Conservation (phyloP, 176 grass and related monocot genomes). For the Hsuehochloa calcarea region DNA sequence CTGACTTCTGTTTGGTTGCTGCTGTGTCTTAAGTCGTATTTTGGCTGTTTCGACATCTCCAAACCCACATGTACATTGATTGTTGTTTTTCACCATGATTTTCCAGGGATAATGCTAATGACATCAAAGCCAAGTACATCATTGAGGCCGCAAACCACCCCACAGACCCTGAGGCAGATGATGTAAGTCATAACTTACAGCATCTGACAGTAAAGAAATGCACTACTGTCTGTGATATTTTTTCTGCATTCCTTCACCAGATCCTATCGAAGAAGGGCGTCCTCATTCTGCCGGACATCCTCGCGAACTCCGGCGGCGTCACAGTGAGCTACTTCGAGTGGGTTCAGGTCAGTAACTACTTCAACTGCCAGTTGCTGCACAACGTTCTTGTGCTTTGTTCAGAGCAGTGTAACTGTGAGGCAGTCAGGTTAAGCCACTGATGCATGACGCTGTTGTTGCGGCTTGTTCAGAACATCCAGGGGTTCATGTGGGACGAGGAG, state of each 20-base stretch:
- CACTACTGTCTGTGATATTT: background rate
- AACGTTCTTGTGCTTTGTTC: background rate
- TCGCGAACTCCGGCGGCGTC: slow-evolving; percentile 76
- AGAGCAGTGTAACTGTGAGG: background rate
- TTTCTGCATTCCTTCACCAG: slow-evolving; percentile 35
- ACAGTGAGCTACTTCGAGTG: slow-evolving; percentile 98
- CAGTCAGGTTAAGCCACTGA: background rate
- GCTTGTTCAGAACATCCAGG: slow-evolving; percentile 82
- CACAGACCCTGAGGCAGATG: slow-evolving; percentile 88
- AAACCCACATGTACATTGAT: background rate
- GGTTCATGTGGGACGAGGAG: slow-evolving; percentile 96
- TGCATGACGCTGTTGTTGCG: background rate
- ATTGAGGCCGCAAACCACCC: slow-evolving; percentile 99
- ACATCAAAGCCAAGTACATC: slow-evolving; percentile 91
- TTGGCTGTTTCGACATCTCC: background rate
- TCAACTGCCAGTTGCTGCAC: background rate
- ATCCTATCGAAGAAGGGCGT: slow-evolving; percentile 95
- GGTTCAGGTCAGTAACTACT: slow-evolving; percentile 54
- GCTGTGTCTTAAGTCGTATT: background rate
- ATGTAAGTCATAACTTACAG: slow-evolving; percentile 43
- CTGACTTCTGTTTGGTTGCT: background rate
- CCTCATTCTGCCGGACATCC: slow-evolving; percentile 87
- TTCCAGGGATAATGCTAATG: slow-evolving; percentile 82
- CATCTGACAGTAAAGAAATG: background rate
- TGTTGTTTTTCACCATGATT: background rate